Evolutionary conservation across 352 stramenopile species (phyloP), one percentile per base, ranked within the genome.

Genomic region (Phytophthora quininea): DNA sequence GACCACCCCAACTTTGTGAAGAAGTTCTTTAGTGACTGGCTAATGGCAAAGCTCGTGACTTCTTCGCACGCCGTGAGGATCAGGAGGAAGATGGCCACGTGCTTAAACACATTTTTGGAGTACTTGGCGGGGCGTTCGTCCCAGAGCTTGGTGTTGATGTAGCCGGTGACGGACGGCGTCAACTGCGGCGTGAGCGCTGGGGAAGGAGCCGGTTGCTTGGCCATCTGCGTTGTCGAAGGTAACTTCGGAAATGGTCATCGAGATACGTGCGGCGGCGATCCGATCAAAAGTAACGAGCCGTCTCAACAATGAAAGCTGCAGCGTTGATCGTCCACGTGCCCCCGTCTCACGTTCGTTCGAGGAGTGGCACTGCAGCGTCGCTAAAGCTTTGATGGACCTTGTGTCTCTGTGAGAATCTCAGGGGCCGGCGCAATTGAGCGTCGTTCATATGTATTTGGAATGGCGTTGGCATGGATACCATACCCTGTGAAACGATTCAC

Each of bases 1-100:
- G 60, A 73, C 80, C 79, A 91, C 24, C 74, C 75, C 35, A 91
- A 59, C 47, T 71, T 80, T 53, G 77, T 55, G 67, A 88, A 85
- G 40, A 88, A 89, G 65, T 86, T 87, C 58, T 79, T 80, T 38
- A 86, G 73, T 0, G 72, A 77, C 61, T 86, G 74, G 49, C 66
- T 65, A 58, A 86, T 82, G n/a, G 69, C 67, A 33, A 82, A 88
- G 49, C 67, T 76, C 35, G 80, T 71, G 37, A 89, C 63, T 60
- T 88, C 71, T 61, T 58, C 52, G 38, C 56, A 69, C 3, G 42
- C 43, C 7, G 48, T 42, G 7, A 88, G 71, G 29, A 85, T 48
- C 7, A 90, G 55, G 54, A 88, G 78, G 62, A 84, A 85, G 29
- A 76, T 54, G 50, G 66, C 80, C 32, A 90, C 81, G 33, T 64